These are phyloP conservation scores for Metarhizium robertsii DNA, from an alignment of 2,329 filamentous ascomycete species.

Conservation along the genomic window DNA sequence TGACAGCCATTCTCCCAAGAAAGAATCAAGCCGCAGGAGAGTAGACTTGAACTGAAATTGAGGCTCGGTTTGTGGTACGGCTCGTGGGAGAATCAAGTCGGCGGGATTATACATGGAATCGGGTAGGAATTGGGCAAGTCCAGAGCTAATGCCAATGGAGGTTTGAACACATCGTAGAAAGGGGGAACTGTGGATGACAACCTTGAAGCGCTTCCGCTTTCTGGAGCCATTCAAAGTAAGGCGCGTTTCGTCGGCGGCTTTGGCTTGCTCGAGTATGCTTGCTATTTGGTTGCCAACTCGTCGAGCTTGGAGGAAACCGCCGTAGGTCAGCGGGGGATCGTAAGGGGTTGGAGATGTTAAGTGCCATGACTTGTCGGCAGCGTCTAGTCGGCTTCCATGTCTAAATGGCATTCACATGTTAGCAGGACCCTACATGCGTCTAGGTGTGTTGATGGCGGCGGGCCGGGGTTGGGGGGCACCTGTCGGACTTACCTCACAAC, in stretches of 20 bases:
- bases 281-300: constrained; percentile 76
- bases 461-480: too few species aligned
- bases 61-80: constrained; percentile 15
- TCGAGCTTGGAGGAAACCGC: constrained; percentile 82
- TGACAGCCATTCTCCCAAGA: constrained; percentile 90
- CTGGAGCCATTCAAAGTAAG: constrained; percentile 12
- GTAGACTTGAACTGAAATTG: constrained; percentile 39
- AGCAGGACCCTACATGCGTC: background rate
- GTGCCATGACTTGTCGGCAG: constrained; percentile 92
- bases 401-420: constrained; percentile 28
- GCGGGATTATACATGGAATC: constrained; percentile 23
- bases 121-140: constrained; percentile 53
- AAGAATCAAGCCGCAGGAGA: constrained; percentile 76
- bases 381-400: constrained; percentile 89
- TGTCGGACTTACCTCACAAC: constrained; percentile 28
- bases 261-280: constrained; percentile 52
- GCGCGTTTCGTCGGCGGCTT: constrained; percentile 30
- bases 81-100: constrained; percentile 25
- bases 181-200: constrained; percentile 88
- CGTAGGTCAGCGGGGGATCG: constrained; percentile 89
- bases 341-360: constrained; percentile 88
- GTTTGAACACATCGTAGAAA: constrained; percentile 91
- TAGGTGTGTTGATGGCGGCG: background rate
- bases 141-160: constrained; percentile 77
- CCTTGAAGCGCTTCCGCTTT: constrained; percentile 56